Evolutionary conservation across 139 green algal species (phyloP), one percentile per base, ranked within the genome.

Genomic region (Microglena sp.): DNA sequence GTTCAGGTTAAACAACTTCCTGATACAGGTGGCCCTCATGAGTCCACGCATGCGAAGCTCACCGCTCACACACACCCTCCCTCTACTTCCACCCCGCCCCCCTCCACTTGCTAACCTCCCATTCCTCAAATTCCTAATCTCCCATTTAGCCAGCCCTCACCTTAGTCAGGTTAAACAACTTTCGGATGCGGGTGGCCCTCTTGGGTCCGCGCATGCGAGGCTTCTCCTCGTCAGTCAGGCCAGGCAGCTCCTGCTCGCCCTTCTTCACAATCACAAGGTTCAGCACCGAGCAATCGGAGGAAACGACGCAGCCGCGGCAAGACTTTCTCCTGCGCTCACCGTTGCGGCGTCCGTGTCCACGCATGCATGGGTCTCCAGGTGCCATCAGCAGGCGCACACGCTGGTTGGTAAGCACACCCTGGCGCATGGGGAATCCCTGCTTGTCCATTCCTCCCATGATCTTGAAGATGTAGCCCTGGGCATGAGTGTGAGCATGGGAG

Each of bases 401-500:
- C 65, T 78, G 71, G 62, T 87, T 89, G 66, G 87, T 91, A 56
- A 99, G 86, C 68, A 98, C 92, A 75, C 94, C 94, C 88, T 99
- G 92, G 82, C 95, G 96, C 93, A 98, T 98, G 69, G 85, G 83
- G 77, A 98, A 99, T 62, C 94, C 94, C 81, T 99, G 88, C 94
- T 99, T 99, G 89, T 99, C 94, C 72, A 96, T 85, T 33, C 94
- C 94, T 59, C 94, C 94, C 82, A 85, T 93, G 69, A 99, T 96
- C 85, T 99, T 99, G 83, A 99, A 96, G 55, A 98, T 75, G 77
- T 99, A 99, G n/a, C 93, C 93, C 82, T 96, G 94, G n/a, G n/a
- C n/a, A n/a, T n/a, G n/a, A n/a, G n/a, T n/a, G n/a, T n/a, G n/a
- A n/a, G n/a, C n/a, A n/a, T n/a, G n/a, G n/a, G n/a, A n/a, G n/a